Base-by-base conservation (phyloP, 2,329 filamentous ascomycete genomes). In the Exophiala spinifera region DNA sequence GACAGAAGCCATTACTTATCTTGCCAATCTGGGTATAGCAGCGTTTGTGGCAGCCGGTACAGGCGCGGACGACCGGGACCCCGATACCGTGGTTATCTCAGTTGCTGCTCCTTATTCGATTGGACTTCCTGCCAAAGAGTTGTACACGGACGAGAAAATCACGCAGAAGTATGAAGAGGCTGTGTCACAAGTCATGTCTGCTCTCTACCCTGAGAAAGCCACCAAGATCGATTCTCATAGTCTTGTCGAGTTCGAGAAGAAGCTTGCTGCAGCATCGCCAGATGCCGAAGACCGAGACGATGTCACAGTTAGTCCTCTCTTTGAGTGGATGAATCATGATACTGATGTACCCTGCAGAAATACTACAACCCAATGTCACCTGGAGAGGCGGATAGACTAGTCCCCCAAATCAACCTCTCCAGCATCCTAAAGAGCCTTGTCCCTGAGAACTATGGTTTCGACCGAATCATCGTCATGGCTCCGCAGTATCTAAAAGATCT, bases 301-400 rank as follows among this genome's bases (percentile, higher is more conserved):
- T 66, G 80, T 86, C 43, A 85, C 82, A 11, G 57, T 60, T 50
- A 1, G 28, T 44, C 31, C 13, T 20, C 21, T 21, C 15, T 13
- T 37, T 15, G 13, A 11, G 19, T 13, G 5, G 21, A 17, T n/a
- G 14, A 25, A 7, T 10, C 7, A 11, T 31, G 3, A 8, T 17
- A 40, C 39, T 57, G 40, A 60, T 39, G 0, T 20, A 21, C 15
- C 3, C 10, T 23, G 11, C 47, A 61, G 59, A 59, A 86, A 72
- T 82, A 80, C 60, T 87, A 88, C 69, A 87, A 87, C 63, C 83
- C 83, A 1, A 79, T 79, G 66, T 76, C 76, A 7, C 67, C 86
- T 15, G 70, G 78, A 10, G 79, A 86, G 50, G 79, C 78, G 4
- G 73, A 77, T 31, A 71, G 72, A 2, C 70, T 87, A 19, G 69